Evolutionary conservation across 208 protist species (phyloP), one percentile per base, ranked within the genome.

Genomic region (Acanthamoeba castellanii): DNA sequence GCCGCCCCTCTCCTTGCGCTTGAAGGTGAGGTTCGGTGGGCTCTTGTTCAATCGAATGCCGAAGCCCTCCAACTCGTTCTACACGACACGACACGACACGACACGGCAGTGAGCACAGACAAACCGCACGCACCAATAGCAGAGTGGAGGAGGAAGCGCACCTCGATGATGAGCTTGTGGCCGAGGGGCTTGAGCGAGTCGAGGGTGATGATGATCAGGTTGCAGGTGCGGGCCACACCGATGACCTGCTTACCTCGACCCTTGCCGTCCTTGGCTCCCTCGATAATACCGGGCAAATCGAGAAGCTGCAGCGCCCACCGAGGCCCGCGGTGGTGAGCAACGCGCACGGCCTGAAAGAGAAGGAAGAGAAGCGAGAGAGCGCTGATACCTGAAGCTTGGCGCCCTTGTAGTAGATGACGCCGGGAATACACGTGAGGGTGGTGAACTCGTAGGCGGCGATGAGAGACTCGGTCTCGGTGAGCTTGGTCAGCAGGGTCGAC

Each of bases 271-370:
- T 98, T 97, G 1, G 99, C 99, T 52, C 99, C 99, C 96, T 99
- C 99, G 95, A 99, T 99, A 95, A 99, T 99, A 96, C 99, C 99
- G 30, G 99, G 99, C 25, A 99, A 95, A 97, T 99, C 99, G 27
- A 99, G 97, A 95, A 99, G 98, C 6, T 99, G 55, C 99, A 98
- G 22, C 97, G 98, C 22, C 98, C 97, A 32, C 99, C 98, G 95
- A 99, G 99, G 68, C 37, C 37, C 37, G 37, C 0, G 37, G 37
- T 37, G 37, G 37, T 37, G 37, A 37, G 37, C 37, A 37, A 37
- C 37, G 37, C 37, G 37, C 37, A 37, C 37, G 37, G 37, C 37
- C 37, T 37, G 37, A 37, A 37, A 37, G 37, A 0, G 37, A 37
- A 37, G 37, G 37, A 3, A 3, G 37, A 37, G 37, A 37, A 37